Evolutionary conservation across 805 yeast species (phyloP).

Genomic region (Schizosaccharomyces japonicus): DNA sequence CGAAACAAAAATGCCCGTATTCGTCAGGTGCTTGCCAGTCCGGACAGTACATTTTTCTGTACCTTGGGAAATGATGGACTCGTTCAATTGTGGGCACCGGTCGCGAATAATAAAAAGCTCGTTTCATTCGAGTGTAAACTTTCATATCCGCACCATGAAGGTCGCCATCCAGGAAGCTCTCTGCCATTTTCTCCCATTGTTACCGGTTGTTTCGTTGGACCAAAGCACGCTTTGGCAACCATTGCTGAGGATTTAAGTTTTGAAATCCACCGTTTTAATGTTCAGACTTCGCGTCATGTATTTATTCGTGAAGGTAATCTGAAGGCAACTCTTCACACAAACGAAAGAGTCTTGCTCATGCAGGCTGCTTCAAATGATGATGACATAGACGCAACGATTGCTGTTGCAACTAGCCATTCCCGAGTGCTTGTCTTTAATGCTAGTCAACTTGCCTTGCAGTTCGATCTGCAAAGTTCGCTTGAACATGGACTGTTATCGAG

Average conservation of each 20-base stretch:
- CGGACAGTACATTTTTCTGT: conserved; percentile 42
- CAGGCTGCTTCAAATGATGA: conserved; percentile 21
- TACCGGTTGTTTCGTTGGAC: conserved; percentile 14
- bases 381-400: conserved; percentile 21
- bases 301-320: conserved; percentile 11
- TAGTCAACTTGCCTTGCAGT: conserved; percentile 5
- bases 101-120: conserved; percentile 36
- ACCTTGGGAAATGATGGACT: conserved; percentile 32
- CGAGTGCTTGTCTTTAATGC: conserved; percentile 17
- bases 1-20: background rate
- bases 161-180: too few species aligned
- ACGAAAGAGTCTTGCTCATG: conserved; percentile 24
- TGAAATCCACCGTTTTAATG: conserved; percentile 13
- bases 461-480: conserved; percentile 28
- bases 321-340: conserved; percentile 19
- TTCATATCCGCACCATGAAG: conserved; percentile 11
- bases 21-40: conserved; percentile 25
- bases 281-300: conserved; percentile 8
- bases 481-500: conserved; percentile 43
- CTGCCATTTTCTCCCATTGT: conserved; percentile 13
- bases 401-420: conserved; percentile 28
- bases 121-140: conserved; percentile 18
- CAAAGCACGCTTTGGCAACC: conserved; percentile 15
- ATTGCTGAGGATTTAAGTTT: conserved; percentile 15
- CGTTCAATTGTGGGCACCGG: conserved; percentile 31